Evolutionary conservation across 805 yeast genomes (phyloP), one percentile per base, ranked within the genome.

Genomic region (Komagataella pseudopastoris): DNA sequence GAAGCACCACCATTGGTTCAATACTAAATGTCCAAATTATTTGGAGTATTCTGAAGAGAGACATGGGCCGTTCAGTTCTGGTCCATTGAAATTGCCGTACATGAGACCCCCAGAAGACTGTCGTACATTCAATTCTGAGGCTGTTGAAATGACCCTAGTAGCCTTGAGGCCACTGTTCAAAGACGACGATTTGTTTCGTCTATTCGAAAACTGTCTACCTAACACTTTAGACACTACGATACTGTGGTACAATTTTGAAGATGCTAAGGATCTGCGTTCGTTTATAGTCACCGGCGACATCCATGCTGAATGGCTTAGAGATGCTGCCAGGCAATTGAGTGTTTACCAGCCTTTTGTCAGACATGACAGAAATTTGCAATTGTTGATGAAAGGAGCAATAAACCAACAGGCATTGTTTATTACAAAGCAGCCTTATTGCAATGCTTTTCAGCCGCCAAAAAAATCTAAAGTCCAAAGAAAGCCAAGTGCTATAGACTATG

Each of bases 281-380:
- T 88, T 88, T 64, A 77, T 88, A 1, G 91, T 88, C 36, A 88
- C 96, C 0, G 96, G 96, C 7, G 96, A 88, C 61, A 88, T 88
- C 52, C 89, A 87, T 63, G 96, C 96, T 2, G 96, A 88, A 64
- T 88, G 96, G 96, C 68, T 88, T 49, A 68, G 96, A 51, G 96
- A 88, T 64, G 81, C 95, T 1, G 87, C 95, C 0, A 71, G 93
- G 57, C 96, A 88, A 61, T 66, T 88, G 49, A 76, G 87, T 3
- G 86, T 85, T 2, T 89, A 88, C 63, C 81, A 83, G 58, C 78
- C 79, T 6, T 71, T 87, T 20, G 66, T 81, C 12, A 66, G 67
- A 45, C 60, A 74, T 51, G 93, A 88, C 58, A 56, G 62, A 1
- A 53, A 57, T 2, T 68, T 88, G 50, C 62, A 67, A 53, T 69